Evolutionary conservation across 2,329 filamentous ascomycete species (phyloP), one percentile per base, ranked within the genome.

Genomic region (Thelonectria olida): DNA sequence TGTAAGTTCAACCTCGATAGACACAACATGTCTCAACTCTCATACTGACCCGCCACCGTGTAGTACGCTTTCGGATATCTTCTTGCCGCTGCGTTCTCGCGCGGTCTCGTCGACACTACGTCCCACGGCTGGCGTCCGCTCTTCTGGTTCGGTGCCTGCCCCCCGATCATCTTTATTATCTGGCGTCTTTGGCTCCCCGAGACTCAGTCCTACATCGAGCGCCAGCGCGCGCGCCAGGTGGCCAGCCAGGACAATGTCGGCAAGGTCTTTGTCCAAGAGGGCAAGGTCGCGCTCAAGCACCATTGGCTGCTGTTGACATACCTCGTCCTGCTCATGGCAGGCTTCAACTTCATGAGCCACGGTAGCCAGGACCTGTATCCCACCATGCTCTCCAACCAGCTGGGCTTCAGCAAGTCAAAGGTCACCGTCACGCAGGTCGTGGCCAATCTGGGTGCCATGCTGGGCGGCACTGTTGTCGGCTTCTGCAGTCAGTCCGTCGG

Each of bases 271-370:
- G 54, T 95, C 23, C 79, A 84, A 1, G 92, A 97, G 77, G 92
- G 91, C 62, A 92, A 91, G 70, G 86, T 94, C 0, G 93, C 92
- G 0, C 72, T 97, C 27, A 90, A 87, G 76, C 85, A 87, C 10
- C 92, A 97, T 76, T 97, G 93, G 93, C 66, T 92, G 13, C 77
- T 96, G 2, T 81, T 97, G 57, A 80, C 88, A 34, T 97, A 97
- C 78, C 82, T 97, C 58, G 92, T 97, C 7, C 81, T 97, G 19
- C 82, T 97, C 38, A 96, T 96, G 92, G 90, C 92, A 2, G 92
- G 92, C 4, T 96, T 97, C 82, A 97, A 96, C 79, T 96, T 96
- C 74, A 93, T 96, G 91, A 91, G 89, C 17, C 92, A 94, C 73
- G 91, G 91, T 54, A 90, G 87, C 20, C 76, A 91, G 74, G 85